Evolutionary conservation across 208 protist genomes (phyloP).

Genomic region (Wallacemonas sp.): DNA sequence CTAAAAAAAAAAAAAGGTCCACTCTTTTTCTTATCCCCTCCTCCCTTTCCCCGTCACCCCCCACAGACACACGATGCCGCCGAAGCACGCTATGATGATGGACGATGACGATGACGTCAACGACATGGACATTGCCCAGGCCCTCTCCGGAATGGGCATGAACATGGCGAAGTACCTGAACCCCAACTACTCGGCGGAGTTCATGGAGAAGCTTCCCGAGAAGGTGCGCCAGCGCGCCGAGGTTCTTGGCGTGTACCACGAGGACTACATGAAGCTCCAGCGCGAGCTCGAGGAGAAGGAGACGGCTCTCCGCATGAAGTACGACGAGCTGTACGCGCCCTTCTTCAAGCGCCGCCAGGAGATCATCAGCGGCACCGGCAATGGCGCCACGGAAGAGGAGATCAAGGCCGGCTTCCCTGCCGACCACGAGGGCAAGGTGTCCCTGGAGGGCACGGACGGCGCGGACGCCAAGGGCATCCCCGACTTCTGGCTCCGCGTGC

Average conservation of each 20-base stretch:
- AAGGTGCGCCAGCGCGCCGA: constrained; percentile 79
- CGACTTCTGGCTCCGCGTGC: constrained; percentile 76
- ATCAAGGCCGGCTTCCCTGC: constrained; percentile 69
- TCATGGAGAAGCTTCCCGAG: constrained; percentile 79
- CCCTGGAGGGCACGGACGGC: constrained; percentile 33
- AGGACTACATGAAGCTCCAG: constrained; percentile 60
- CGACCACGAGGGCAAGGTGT: constrained; percentile 56
- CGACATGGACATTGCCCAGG: constrained; percentile 33
- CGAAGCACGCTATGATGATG: constrained; percentile 34
- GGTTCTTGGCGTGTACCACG: constrained; percentile 75
- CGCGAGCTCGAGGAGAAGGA: constrained; percentile 71
- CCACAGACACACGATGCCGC: constrained; percentile 39
- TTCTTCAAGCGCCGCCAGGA: constrained; percentile 69
- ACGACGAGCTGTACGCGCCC: constrained; percentile 66
- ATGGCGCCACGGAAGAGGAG: constrained; percentile 63
- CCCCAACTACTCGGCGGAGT: constrained; percentile 75
- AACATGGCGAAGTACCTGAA: constrained; percentile 72
- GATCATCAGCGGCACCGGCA: constrained; percentile 68
- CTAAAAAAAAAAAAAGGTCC: not conserved
- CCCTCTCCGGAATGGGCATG: constrained; percentile 10
- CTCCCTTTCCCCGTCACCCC: not conserved
- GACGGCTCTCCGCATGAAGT: constrained; percentile 64
- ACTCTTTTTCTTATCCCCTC: not conserved
- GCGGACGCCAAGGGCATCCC: constrained; percentile 38
- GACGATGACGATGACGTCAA: constrained; percentile 54